Conservation (phyloP, 305 asterid genomes). For the Coffea humblotiana region DNA sequence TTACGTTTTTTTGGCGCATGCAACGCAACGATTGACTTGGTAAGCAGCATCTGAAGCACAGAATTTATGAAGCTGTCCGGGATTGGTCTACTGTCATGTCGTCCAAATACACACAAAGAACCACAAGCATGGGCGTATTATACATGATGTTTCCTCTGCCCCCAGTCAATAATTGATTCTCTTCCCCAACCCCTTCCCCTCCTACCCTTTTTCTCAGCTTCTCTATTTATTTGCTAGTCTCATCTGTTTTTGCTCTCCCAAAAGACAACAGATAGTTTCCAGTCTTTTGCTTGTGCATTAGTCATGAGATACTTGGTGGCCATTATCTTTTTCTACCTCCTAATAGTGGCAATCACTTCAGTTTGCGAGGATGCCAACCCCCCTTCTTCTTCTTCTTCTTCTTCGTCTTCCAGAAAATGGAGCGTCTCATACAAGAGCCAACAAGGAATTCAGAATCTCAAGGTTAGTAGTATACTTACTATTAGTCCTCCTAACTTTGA, state of each 20-base stretch:
- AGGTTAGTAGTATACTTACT: background rate
- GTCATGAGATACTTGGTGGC: conserved; percentile 14
- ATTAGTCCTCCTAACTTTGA: background rate
- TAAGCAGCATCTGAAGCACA: conserved; percentile 4
- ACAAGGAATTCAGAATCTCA: background rate
- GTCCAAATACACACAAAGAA: conserved; percentile 8
- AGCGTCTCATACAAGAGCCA: background rate
- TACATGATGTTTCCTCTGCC: conserved; percentile 22
- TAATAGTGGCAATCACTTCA: conserved; percentile 12
- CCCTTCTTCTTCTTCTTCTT: conserved; percentile 3
- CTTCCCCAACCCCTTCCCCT: background rate
- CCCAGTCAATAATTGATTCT: conserved; percentile 19
- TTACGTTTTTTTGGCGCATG: conserved; percentile 6
- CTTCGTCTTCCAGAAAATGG: background rate
- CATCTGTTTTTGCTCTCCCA: conserved; percentile 3
- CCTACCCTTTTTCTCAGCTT: background rate
- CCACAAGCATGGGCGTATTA: conserved; percentile 14
- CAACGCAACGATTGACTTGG: background rate
- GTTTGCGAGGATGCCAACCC: conserved; percentile 17
- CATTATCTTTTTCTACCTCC: background rate
- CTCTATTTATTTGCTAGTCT: background rate
- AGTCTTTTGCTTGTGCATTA: background rate
- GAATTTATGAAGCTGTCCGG: conserved; percentile 9
- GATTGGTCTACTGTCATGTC: conserved; percentile 19
- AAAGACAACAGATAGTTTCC: background rate